phyloP scores from a whole-genome alignment of 345 rosid species.

The Durio zibethinus region DNA sequence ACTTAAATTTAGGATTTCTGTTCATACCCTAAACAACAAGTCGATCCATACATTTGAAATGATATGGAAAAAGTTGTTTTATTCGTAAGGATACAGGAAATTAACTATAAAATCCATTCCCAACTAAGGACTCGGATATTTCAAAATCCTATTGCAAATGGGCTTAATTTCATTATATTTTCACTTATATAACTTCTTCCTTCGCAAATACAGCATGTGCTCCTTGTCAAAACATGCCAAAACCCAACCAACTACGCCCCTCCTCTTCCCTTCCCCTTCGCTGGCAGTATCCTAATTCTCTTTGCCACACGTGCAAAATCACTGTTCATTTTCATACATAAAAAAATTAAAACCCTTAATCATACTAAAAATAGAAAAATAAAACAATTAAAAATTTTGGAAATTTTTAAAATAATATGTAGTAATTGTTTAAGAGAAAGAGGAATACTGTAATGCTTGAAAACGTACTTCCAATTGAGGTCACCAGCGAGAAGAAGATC shows the following conservation, averaged over 20 bases:
- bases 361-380: not conserved
- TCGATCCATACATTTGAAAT: not conserved
- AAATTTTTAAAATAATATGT: not conserved
- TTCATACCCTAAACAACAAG: not conserved
- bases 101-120: no score
- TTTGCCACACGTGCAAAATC: slow-evolving; percentile 89
- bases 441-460: not conserved
- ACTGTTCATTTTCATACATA: slow-evolving; percentile 36
- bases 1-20: not conserved
- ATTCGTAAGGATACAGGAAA: not conserved
- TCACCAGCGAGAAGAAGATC: slow-evolving; percentile 96
- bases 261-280: slow-evolving; percentile 42
- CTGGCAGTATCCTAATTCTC: slow-evolving; percentile 86
- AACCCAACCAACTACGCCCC: slow-evolving; percentile 24
- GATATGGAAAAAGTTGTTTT: not conserved
- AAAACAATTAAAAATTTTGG: not conserved
- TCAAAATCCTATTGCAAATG: not conserved
- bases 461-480: slow-evolving; percentile 77
- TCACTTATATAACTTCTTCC: not conserved
- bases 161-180: not conserved
- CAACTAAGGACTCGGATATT: not conserved
- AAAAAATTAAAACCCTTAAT: slow-evolving; percentile 5
- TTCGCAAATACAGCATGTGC: not conserved
- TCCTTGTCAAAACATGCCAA: not conserved
- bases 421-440: not conserved